Percentiles rank a stretch among this genome's conserved stretches.
phyloP scores from a whole-genome alignment of 768 basidiomycete genomes.

The Leccinum subgranulosum region DNA sequence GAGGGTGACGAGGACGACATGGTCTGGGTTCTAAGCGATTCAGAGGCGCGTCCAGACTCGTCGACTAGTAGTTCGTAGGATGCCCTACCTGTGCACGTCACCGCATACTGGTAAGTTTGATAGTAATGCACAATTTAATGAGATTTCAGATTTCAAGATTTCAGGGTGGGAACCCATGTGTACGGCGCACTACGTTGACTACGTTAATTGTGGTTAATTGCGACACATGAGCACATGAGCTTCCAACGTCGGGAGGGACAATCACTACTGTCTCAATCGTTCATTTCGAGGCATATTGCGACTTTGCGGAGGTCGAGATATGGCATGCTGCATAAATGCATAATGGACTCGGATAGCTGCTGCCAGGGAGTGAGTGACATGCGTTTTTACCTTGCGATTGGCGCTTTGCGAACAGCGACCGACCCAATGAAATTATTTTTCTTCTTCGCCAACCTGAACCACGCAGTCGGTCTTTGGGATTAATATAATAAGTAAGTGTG shows the following conservation, averaged over 20 bases:
- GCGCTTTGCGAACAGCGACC: conserved; percentile 3
- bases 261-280: conserved; percentile 4
- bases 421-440: background rate
- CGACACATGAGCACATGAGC: background rate
- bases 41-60: conserved; percentile 1
- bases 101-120: background rate
- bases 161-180: background rate
- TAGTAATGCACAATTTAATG: background rate
- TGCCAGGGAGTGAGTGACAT: background rate
- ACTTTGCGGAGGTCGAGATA: background rate
- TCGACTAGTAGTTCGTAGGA: conserved; percentile 3
- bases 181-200: background rate
- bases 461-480: background rate
- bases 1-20: conserved; percentile 30
- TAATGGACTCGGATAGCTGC: background rate
- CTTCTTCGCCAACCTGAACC: background rate
- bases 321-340: background rate
- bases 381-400: conserved; percentile 10
- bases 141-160: background rate
- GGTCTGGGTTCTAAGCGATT: conserved; percentile 29
- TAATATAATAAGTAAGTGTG: background rate
- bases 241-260: background rate
- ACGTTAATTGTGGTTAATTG: background rate
- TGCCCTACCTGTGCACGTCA: conserved; percentile 14
- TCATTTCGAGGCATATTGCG: conserved; percentile 21